These are phyloP conservation scores for Abrus pulchellus DNA, from an alignment of 306 rosid genomes.

Conservation along the genomic window DNA sequence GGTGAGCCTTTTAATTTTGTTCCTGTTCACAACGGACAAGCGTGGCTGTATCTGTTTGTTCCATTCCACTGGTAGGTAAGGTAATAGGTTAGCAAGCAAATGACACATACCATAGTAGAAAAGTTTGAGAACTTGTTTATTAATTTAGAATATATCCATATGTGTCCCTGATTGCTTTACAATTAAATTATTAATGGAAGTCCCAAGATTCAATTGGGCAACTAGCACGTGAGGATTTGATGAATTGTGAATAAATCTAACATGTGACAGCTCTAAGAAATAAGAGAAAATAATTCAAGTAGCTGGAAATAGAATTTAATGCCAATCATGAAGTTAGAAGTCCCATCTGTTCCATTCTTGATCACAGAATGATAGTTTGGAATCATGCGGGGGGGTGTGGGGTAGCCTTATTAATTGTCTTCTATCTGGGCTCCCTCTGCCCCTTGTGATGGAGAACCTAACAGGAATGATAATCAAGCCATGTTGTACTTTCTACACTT, in stretches of 20 bases:
- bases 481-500: constrained; percentile 39
- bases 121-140: constrained; percentile 14
- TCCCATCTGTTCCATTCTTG: constrained; percentile 60
- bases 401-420: constrained; percentile 51
- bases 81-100: constrained; percentile 17
- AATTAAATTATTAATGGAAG: constrained; percentile 26
- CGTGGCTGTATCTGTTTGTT: constrained; percentile 15
- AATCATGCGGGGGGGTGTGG: constrained; percentile 52
- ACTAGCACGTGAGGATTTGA: constrained; percentile 62
- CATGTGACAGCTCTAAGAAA: constrained; percentile 54
- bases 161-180: neutral
- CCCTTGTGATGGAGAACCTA: constrained; percentile 43
- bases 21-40: constrained; percentile 22
- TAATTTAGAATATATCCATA: neutral
- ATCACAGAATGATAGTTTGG: constrained; percentile 61
- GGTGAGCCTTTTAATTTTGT: neutral
- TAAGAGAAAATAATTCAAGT: constrained; percentile 32
- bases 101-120: neutral
- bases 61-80: neutral
- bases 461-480: constrained; percentile 23
- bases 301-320: constrained; percentile 53
- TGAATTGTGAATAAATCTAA: constrained; percentile 31
- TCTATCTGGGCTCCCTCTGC: constrained; percentile 45
- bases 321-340: constrained; percentile 54
- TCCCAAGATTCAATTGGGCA: constrained; percentile 35